Percentiles rank a stretch among this genome's conserved stretches.
Conservation (phyloP, 495 filamentous ascomycete genomes). For the Cudoniella acicularis region DNA sequence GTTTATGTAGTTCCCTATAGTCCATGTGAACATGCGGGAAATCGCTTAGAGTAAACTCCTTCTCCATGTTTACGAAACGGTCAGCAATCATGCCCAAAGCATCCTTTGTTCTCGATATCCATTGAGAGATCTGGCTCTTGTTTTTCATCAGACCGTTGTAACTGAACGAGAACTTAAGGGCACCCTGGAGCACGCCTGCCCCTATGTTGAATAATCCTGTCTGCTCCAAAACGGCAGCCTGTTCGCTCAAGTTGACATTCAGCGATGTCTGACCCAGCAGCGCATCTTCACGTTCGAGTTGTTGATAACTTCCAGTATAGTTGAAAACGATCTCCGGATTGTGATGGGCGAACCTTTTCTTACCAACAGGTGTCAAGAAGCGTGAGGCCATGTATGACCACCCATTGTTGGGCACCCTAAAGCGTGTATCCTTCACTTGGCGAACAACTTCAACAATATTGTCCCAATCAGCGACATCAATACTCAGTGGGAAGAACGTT, state of each 20-base stretch:
- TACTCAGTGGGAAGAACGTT: slow-evolving; percentile 30
- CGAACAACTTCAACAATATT: background rate
- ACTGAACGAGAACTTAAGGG: slow-evolving; percentile 57
- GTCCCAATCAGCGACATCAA: background rate
- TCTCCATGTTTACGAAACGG: slow-evolving; percentile 42
- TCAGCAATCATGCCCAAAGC: slow-evolving; percentile 48
- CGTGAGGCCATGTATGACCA: background rate
- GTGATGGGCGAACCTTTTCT: background rate
- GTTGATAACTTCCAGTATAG: background rate
- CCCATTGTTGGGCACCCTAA: background rate
- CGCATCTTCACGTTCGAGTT: background rate
- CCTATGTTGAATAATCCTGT: slow-evolving; percentile 61
- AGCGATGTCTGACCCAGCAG: background rate
- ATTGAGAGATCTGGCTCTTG: slow-evolving; percentile 50
- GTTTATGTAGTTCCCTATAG: background rate
- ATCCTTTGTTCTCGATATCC: slow-evolving; percentile 57
- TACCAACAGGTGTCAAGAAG: background rate
- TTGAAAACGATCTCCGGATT: background rate
- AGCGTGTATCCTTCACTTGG: background rate
- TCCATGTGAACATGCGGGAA: slow-evolving; percentile 38
- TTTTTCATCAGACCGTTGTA: slow-evolving; percentile 59
- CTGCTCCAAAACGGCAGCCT: background rate
- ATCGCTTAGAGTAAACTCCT: slow-evolving; percentile 55
- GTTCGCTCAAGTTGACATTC: background rate
- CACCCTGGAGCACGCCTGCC: slow-evolving; percentile 54